Evolutionary conservation across 345 rosid genomes (phyloP).

Genomic region (Mallotus nudiflorus): DNA sequence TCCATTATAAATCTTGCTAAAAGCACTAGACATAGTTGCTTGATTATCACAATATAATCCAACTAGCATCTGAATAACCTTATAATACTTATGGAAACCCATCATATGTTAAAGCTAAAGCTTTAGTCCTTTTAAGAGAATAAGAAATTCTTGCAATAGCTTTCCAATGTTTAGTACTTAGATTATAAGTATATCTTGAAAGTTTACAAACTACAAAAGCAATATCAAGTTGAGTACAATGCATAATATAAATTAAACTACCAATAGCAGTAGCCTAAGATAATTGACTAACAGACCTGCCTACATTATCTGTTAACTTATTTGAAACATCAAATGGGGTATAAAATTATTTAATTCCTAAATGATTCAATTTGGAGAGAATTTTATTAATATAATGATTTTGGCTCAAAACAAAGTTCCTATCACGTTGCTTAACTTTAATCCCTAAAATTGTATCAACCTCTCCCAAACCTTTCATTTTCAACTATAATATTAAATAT

Average conservation of each 20-base stretch:
- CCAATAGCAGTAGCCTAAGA: neutral
- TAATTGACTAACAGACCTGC: neutral
- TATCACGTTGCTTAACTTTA: neutral
- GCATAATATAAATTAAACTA: neutral
- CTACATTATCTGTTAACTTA: neutral
- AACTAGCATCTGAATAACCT: too few species aligned
- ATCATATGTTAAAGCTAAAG: too few species aligned
- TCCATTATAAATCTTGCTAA: too few species aligned
- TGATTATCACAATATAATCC: too few species aligned
- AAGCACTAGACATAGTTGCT: too few species aligned
- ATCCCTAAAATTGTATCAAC: conserved; percentile 3
- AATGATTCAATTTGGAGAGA: neutral
- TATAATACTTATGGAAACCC: too few species aligned
- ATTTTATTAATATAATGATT: neutral
- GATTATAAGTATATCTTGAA: too few species aligned
- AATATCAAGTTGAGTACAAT: neutral
- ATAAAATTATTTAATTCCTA: neutral
- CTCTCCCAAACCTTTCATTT: neutral
- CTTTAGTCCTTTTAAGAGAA: neutral
- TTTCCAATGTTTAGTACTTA: neutral
- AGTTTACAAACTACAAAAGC: conserved; percentile 5
- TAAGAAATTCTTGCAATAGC: neutral
- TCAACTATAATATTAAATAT: too few species aligned
- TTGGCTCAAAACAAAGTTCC: too few species aligned
- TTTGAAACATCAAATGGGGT: neutral